Evolutionary conservation across 169 alveolate genomes (phyloP).

Genomic region (Plasmodium vivax): DNA sequence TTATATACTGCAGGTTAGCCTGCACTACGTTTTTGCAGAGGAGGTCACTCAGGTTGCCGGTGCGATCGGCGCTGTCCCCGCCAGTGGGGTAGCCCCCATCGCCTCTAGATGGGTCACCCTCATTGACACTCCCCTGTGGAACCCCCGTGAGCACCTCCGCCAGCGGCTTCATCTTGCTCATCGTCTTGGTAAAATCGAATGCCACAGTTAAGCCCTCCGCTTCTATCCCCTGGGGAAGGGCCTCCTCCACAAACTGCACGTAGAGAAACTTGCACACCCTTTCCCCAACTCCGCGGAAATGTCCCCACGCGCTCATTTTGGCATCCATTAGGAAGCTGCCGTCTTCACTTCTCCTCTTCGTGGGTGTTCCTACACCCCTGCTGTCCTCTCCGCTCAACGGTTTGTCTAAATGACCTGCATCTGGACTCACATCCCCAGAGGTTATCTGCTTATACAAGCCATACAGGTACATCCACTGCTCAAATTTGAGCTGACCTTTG

Average conservation of each 20-base stretch:
- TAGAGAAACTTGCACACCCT: constrained; percentile 41
- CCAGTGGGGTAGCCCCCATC: neutral
- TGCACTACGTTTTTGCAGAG: constrained; percentile 24
- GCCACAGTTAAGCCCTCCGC: neutral
- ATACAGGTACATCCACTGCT: constrained; percentile 42
- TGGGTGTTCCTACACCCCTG: neutral
- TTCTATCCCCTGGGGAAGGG: constrained; percentile 37
- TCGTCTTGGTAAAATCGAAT: constrained; percentile 4
- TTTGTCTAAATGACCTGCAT: neutral
- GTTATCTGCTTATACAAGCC: constrained; percentile 44
- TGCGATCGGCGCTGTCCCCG: neutral
- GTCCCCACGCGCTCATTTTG: constrained; percentile 38
- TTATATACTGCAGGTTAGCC: constrained; percentile 10
- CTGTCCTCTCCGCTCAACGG: neutral
- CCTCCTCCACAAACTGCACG: constrained; percentile 25
- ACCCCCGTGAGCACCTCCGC: neutral
- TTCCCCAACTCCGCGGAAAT: constrained; percentile 16
- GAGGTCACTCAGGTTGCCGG: constrained; percentile 12
- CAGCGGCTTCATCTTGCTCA: constrained; percentile 61
- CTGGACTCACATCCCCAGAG: constrained; percentile 1
- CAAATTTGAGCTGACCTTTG: constrained; percentile 6
- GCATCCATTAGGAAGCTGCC: neutral
- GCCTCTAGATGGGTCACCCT: no score
- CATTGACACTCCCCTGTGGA: neutral
- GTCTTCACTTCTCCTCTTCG: neutral